Evolutionary conservation across 805 yeast genomes (phyloP), one percentile per base, ranked within the genome.

Genomic region (Starmerella kuoi): DNA sequence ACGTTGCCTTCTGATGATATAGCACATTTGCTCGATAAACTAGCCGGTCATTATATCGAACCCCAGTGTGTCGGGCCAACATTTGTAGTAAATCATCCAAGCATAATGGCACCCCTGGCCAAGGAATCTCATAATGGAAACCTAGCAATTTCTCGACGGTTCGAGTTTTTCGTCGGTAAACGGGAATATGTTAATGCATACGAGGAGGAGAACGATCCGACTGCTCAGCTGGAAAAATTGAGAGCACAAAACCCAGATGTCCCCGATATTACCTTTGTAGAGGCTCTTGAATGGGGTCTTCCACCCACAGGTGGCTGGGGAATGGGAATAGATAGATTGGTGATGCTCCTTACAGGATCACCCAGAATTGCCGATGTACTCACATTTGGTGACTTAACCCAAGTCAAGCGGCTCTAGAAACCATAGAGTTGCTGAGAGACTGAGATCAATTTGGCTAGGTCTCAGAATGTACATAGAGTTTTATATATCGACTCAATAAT

Each of bases 291-390:
- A 56, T 83, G 79, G 70, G 97, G 95, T 1, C 71, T 91, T 64
- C 96, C 97, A 3, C 98, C 98, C 1, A 88, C 96, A 3, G 97
- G 94, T 2, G 99, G 99, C 0, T 83, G 95, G 83, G 99, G 98
- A 0, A 64, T 94, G 46, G 99, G 99, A 0, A 69, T 91, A 18
- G 99, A 91, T 56, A 62, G 99, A 41, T 60, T 91, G 28, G 76
- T 78, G 40, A 85, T 88, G 96, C 60, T 84, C 17, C 62, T 88
- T 25, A 70, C 80, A 3, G 77, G 73, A 0, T 61, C 70, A 31
- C 64, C 64, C 18, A 65, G 94, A 23, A 86, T 91, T 18, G 48
- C 47, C 15, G 49, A 49, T 19, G 48, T 45, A 3, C 42, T 49
- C 7, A 18, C 41, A 4, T 49, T 49, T 22, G 53, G 53, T 5